Evolutionary conservation across 345 rosid species (phyloP).

Genomic region (Syzygium aqueum): DNA sequence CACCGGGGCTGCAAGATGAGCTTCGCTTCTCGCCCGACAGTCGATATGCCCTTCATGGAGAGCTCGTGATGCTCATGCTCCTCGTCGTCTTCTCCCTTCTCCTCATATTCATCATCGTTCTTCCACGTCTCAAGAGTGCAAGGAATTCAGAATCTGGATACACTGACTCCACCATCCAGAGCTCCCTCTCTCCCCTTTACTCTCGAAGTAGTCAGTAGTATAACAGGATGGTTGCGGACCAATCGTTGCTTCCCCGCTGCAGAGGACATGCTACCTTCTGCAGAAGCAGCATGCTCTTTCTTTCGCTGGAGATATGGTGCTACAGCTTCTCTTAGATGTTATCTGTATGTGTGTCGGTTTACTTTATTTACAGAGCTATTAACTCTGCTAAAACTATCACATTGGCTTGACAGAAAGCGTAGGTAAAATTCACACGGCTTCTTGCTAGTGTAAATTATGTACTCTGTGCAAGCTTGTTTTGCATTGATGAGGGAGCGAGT

Average conservation of each 20-base stretch:
- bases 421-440: background rate
- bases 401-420: background rate
- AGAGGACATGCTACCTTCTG: background rate
- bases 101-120: slow-evolving; percentile 20
- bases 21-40: slow-evolving; percentile 18
- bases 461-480: background rate
- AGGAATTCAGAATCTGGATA: background rate
- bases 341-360: background rate
- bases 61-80: slow-evolving; percentile 21
- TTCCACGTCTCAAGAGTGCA: slow-evolving; percentile 24
- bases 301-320: background rate
- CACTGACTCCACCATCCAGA: background rate
- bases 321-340: background rate
- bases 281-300: background rate
- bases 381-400: background rate
- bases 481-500: background rate
- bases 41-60: slow-evolving; percentile 37
- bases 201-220: background rate
- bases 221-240: background rate
- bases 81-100: slow-evolving; percentile 24
- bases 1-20: background rate
- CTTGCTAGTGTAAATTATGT: background rate
- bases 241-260: background rate
- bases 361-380: background rate
- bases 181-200: background rate